phyloP scores from a whole-genome alignment of 768 basidiomycete species.

The Floccularia luteovirens region DNA sequence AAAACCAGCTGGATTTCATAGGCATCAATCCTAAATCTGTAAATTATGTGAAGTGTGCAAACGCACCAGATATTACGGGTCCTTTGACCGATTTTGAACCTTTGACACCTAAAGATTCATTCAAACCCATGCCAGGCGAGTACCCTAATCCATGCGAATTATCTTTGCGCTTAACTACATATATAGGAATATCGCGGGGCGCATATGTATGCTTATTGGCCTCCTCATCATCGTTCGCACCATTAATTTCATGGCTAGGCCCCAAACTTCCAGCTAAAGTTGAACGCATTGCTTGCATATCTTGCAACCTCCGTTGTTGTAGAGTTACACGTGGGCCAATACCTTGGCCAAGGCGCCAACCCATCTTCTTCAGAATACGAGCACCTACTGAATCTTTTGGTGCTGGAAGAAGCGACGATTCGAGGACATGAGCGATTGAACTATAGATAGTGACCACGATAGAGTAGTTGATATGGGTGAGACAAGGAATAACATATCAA shows the following conservation, averaged over 20 bases:
- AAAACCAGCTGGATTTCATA: constrained; percentile 56
- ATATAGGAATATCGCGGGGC: constrained; percentile 65
- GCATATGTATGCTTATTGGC: constrained; percentile 85
- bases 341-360: constrained; percentile 90
- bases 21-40: not conserved
- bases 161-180: constrained; percentile 61
- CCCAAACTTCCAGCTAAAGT: constrained; percentile 18
- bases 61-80: constrained; percentile 49
- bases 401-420: constrained; percentile 61
- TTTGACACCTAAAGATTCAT: constrained; percentile 45
- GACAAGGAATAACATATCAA: not conserved
- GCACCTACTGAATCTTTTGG: constrained; percentile 79
- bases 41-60: constrained; percentile 1
- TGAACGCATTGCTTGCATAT: constrained; percentile 37
- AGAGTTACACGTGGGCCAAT: constrained; percentile 85
- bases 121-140: constrained; percentile 51
- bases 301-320: constrained; percentile 66
- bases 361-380: constrained; percentile 88
- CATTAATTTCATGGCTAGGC: constrained; percentile 21
- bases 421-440: constrained; percentile 54
- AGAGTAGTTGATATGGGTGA: not conserved
- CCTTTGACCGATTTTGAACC: constrained; percentile 24
- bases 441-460: constrained; percentile 24
- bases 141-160: constrained; percentile 82
- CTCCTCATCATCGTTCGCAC: constrained; percentile 66